phyloP scores from a whole-genome alignment of 1,284 basidiomycete species.

The Rugosomyces carneus region DNA sequence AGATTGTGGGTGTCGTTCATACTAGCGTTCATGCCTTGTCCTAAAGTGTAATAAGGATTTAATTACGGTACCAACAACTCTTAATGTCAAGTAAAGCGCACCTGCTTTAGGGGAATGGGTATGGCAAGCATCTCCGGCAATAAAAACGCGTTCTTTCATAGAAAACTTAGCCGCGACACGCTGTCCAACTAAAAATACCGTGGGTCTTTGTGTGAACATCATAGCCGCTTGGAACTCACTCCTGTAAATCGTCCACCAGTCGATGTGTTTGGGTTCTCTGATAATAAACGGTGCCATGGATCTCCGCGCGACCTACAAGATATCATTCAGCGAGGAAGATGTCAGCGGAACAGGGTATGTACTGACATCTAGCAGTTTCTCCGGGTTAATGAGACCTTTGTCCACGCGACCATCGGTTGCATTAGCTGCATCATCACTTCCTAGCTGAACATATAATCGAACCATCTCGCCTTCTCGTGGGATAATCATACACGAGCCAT shows the following conservation, averaged over 20 bases:
- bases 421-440: slow-evolving; percentile 43
- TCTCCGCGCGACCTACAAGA: slow-evolving; percentile 48
- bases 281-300: slow-evolving; percentile 67
- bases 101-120: slow-evolving; percentile 81
- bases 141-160: slow-evolving; percentile 67
- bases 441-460: slow-evolving; percentile 72
- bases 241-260: slow-evolving; percentile 81
- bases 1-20: slow-evolving; percentile 84
- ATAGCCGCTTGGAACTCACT: slow-evolving; percentile 33
- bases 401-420: slow-evolving; percentile 52
- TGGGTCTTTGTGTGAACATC: not conserved
- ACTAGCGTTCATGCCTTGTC: slow-evolving; percentile 73
- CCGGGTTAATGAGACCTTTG: slow-evolving; percentile 52
- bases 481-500: slow-evolving; percentile 68
- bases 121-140: slow-evolving; percentile 78
- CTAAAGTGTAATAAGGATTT: slow-evolving; percentile 21
- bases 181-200: slow-evolving; percentile 50
- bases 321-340: not conserved
- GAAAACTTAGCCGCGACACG: slow-evolving; percentile 69
- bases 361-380: slow-evolving; percentile 54
- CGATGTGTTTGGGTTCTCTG: slow-evolving; percentile 46
- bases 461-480: slow-evolving; percentile 70
- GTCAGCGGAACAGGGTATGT: not conserved
- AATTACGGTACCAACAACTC: not conserved
- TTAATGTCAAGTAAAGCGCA: slow-evolving; percentile 13